Conservation (phyloP, 139 green algal species). For the Micractinium sp. region DNA sequence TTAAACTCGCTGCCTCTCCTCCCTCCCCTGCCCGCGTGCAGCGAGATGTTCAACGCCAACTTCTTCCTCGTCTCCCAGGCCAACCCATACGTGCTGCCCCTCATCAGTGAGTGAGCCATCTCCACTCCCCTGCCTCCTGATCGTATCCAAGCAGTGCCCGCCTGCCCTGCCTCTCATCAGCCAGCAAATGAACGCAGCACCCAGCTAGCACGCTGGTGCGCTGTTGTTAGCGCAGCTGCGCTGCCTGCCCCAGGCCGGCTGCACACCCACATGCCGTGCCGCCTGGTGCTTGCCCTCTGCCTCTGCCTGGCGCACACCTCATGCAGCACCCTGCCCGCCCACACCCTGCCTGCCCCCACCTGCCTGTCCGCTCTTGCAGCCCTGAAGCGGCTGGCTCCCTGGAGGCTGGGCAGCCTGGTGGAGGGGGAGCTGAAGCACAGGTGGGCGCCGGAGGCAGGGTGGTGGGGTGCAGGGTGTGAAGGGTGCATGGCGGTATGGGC, state of each 20-base stretch:
- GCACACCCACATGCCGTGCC: too few species aligned
- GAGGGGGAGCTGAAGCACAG: slow-evolving; percentile 91
- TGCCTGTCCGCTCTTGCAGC: slow-evolving; percentile 11
- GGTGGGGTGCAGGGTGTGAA: too few species aligned
- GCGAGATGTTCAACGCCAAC: slow-evolving; percentile 96
- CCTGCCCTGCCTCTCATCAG: too few species aligned
- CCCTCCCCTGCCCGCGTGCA: not conserved
- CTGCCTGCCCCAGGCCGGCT: too few species aligned
- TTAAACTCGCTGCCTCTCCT: slow-evolving; percentile 47
- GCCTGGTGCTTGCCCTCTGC: too few species aligned
- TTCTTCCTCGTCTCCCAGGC: slow-evolving; percentile 91
- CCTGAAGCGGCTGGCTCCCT: slow-evolving; percentile 69
- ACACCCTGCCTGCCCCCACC: not conserved
- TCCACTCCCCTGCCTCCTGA: too few species aligned
- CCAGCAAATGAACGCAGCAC: too few species aligned
- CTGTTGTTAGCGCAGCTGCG: too few species aligned
- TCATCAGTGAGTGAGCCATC: slow-evolving; percentile 54
- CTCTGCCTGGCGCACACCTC: not conserved
- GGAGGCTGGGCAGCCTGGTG: slow-evolving; percentile 69
- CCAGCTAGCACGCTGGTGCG: too few species aligned
- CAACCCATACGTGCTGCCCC: slow-evolving; percentile 91
- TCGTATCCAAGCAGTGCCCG: not conserved
- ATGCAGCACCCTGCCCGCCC: not conserved
- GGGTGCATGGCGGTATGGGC: too few species aligned
- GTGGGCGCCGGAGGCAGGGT: too few species aligned